Evolutionary conservation across 106 monocot species (phyloP).

Genomic region (Iris macrosiphon): DNA sequence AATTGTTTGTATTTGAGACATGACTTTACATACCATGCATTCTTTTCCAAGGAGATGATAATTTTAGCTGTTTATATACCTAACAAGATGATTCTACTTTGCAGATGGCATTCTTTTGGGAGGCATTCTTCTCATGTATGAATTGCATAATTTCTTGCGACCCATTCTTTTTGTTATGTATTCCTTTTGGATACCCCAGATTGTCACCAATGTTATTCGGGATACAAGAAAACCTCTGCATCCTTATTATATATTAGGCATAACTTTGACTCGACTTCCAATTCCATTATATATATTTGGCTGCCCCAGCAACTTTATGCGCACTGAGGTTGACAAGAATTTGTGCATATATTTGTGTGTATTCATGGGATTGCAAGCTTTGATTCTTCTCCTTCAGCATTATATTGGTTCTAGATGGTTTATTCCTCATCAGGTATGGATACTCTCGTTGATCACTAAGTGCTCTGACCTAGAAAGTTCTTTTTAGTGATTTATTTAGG

Average conservation of each 20-base stretch:
- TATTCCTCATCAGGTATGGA: constrained; percentile 78
- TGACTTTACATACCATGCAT: no score
- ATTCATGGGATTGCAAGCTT: constrained; percentile 68
- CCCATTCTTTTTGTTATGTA: constrained; percentile 70
- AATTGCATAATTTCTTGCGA: constrained; percentile 71
- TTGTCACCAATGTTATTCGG: constrained; percentile 75
- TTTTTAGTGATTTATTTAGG: no score
- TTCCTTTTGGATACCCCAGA: constrained; percentile 97
- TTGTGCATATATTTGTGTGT: constrained; percentile 67
- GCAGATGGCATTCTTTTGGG: constrained; percentile 97
- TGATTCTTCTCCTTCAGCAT: constrained; percentile 78
- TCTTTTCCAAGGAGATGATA: no score
- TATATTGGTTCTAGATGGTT: constrained; percentile 92
- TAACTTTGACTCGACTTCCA: constrained; percentile 75
- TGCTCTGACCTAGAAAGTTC: neutral
- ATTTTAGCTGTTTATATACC: constrained; percentile 5
- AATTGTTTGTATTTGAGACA: no score
- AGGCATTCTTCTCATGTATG: constrained; percentile 90
- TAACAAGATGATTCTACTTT: constrained; percentile 17
- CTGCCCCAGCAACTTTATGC: constrained; percentile 93
- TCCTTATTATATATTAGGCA: constrained; percentile 90
- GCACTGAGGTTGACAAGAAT: constrained; percentile 49
- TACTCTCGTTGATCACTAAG: neutral
- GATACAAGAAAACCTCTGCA: constrained; percentile 98
- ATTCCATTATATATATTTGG: constrained; percentile 93